These are phyloP conservation scores for Piloderma croceum DNA, from an alignment of 768 basidiomycete genomes.

Conservation along the genomic window DNA sequence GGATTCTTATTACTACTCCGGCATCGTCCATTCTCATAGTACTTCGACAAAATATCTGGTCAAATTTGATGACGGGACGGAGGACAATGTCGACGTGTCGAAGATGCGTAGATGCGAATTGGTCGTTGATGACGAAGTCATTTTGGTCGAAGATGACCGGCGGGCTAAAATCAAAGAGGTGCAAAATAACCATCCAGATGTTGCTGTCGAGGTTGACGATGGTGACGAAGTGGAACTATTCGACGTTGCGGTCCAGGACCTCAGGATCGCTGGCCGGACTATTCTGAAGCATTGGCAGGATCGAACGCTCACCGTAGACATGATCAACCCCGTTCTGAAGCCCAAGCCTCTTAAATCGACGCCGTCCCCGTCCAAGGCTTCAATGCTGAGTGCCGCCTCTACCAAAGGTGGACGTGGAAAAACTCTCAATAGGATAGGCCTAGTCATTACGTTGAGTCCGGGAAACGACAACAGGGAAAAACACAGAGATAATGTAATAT, in stretches of 20 bases:
- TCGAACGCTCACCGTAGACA: constrained; percentile 38
- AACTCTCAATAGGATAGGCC: constrained; percentile 44
- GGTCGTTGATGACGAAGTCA: constrained; percentile 51
- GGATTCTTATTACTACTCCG: constrained; percentile 58
- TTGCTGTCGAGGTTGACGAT: constrained; percentile 39
- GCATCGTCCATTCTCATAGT: constrained; percentile 39
- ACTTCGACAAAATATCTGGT: constrained; percentile 36
- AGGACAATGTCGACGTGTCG: constrained; percentile 40
- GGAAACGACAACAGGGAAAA: constrained; percentile 30
- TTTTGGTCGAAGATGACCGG: constrained; percentile 28
- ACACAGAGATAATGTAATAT: constrained; percentile 39
- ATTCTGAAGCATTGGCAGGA: constrained; percentile 49
- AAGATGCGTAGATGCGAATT: constrained; percentile 52
- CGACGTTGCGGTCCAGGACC: constrained; percentile 29
- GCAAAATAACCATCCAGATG: constrained; percentile 24
- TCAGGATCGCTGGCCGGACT: constrained; percentile 49
- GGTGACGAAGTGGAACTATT: constrained; percentile 19
- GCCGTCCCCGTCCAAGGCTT: constrained; percentile 46
- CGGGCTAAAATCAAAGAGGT: constrained; percentile 28
- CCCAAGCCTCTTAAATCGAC: constrained; percentile 30
- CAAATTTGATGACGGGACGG: constrained; percentile 62
- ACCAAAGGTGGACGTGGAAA: constrained; percentile 27
- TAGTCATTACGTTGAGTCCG: constrained; percentile 51
- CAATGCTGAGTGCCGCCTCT: constrained; percentile 34
- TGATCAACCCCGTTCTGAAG: constrained; percentile 38